Evolutionary conservation across 495 filamentous ascomycete species (phyloP).

Genomic region (Pyrenula aspistea): DNA sequence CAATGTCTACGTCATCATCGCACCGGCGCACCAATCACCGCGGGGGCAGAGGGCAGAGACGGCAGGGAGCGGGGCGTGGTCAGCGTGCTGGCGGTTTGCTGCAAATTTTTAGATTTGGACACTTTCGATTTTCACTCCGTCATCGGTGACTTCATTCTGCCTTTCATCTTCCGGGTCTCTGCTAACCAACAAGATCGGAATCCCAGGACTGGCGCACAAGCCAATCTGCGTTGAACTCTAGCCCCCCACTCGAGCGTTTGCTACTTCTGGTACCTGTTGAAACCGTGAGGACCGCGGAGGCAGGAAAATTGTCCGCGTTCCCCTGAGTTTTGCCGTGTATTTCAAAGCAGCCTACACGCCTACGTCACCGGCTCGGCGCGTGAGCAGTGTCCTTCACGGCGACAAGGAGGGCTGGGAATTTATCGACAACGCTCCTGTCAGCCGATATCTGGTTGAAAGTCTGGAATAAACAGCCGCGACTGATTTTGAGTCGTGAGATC

Average conservation of each 20-base stretch:
- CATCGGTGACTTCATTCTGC: slow-evolving; percentile 2
- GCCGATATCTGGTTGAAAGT: too few relatives aligned
- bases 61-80: neutral
- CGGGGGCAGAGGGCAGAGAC: neutral
- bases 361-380: neutral
- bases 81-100: neutral
- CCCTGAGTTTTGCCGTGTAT: neutral
- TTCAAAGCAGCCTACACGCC: neutral
- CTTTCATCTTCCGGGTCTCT: neutral
- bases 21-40: too few relatives aligned
- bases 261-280: too few relatives aligned
- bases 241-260: too few relatives aligned
- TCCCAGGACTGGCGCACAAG: neutral
- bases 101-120: neutral
- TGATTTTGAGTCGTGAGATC: neutral
- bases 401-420: neutral
- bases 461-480: too few relatives aligned
- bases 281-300: too few relatives aligned
- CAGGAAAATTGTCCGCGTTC: too few relatives aligned
- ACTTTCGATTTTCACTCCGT: neutral
- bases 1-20: too few relatives aligned
- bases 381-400: neutral
- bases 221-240: too few relatives aligned
- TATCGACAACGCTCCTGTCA: too few relatives aligned
- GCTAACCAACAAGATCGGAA: neutral